Evolutionary conservation across 768 basidiomycete species (phyloP).

Genomic region (Boletus reticulatus): DNA sequence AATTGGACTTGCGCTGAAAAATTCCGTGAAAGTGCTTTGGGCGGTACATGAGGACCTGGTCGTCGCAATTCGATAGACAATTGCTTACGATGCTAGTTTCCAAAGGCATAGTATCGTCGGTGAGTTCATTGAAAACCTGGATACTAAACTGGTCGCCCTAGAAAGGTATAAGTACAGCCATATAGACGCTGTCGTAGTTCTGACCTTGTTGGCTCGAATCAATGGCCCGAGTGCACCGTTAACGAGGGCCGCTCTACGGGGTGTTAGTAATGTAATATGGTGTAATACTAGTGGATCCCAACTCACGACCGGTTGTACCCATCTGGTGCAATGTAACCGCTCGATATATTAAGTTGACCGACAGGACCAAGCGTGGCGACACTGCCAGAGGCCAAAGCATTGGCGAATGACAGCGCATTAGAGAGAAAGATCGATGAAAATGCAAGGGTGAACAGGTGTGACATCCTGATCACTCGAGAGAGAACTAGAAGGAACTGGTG

Average conservation of each 20-base stretch:
- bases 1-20: constrained; percentile 3
- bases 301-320: constrained; percentile 5
- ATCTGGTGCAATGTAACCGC: background rate
- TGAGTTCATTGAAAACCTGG: constrained; percentile 8
- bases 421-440: constrained; percentile 1
- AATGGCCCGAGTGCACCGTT: constrained; percentile 35
- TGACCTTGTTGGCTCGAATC: constrained; percentile 37
- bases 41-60: constrained; percentile 1
- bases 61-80: constrained; percentile 6
- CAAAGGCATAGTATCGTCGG: constrained; percentile 44
- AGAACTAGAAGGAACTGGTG: background rate
- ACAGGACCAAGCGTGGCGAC: background rate
- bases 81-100: constrained; percentile 38
- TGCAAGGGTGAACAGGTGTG: background rate
- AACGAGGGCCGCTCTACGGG: background rate
- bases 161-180: background rate
- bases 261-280: background rate
- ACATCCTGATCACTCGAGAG: background rate
- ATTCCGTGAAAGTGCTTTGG: constrained; percentile 6
- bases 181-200: background rate
- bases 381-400: background rate
- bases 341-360: background rate
- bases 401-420: background rate
- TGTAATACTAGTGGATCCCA: background rate
- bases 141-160: background rate